Conservation (phyloP, 352 stramenopile species). For the Blastocystis hominis region DNA sequence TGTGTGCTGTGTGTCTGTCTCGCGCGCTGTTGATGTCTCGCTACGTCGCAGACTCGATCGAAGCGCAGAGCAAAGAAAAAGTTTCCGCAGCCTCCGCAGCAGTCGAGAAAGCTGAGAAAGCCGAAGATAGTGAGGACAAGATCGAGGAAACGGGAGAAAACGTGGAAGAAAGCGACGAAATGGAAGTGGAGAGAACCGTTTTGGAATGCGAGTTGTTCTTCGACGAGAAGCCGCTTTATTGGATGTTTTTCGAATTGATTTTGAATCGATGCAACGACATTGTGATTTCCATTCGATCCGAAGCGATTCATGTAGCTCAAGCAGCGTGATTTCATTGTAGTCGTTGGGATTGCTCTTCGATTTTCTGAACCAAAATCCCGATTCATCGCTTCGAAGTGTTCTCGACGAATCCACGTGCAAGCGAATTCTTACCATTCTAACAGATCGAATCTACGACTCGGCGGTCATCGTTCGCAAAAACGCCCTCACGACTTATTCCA, state of each 20-base stretch:
- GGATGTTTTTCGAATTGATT: conserved; percentile 5
- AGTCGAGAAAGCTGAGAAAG: background rate
- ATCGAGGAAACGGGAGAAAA: background rate
- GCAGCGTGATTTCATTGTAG: background rate
- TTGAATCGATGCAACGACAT: conserved; percentile 34
- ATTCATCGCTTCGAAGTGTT: background rate
- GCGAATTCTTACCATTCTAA: background rate
- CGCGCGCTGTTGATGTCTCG: background rate
- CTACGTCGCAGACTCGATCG: conserved; percentile 13
- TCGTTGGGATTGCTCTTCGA: background rate
- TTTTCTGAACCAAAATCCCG: background rate
- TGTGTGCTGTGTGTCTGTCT: conserved; percentile 16
- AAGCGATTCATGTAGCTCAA: conserved; percentile 10
- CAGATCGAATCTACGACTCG: conserved; percentile 10
- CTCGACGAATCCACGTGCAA: background rate
- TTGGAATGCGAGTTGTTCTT: conserved; percentile 14
- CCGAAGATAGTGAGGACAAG: background rate
- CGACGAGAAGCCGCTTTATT: conserved; percentile 50
- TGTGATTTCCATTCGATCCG: conserved; percentile 32
- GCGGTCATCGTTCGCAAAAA: conserved; percentile 10
- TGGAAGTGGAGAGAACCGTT: background rate
- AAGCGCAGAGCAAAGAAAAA: background rate
- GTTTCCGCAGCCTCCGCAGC: background rate
- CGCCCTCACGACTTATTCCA: background rate
- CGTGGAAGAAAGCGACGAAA: background rate